phyloP scores from a whole-genome alignment of 768 basidiomycete species.

The Russula lepida region DNA sequence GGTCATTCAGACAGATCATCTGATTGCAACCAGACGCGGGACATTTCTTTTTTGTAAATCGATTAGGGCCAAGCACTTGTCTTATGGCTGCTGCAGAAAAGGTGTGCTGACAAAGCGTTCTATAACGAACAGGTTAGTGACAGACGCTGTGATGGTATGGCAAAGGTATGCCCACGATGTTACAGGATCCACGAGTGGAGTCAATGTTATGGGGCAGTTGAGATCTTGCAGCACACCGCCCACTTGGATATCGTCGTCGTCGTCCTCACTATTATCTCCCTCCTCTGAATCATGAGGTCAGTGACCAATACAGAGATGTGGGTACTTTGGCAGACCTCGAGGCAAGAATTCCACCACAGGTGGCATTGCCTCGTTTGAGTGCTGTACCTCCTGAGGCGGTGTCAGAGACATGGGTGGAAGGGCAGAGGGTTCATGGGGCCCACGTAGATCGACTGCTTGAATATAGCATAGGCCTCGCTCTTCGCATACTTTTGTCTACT shows the following conservation, averaged over 20 bases:
- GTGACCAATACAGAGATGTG: neutral
- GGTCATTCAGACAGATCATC: conserved; percentile 41
- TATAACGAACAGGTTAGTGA: conserved; percentile 26
- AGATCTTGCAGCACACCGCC: conserved; percentile 80
- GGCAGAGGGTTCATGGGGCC: neutral
- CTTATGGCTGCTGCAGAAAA: conserved; percentile 68
- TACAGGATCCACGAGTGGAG: conserved; percentile 58
- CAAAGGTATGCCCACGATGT: conserved; percentile 56
- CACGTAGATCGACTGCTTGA: conserved; percentile 54
- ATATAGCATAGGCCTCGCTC: conserved; percentile 46
- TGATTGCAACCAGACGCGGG: conserved; percentile 69
- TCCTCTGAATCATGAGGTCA: conserved; percentile 44
- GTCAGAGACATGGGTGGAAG: neutral
- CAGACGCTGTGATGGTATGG: neutral
- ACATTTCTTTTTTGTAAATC: conserved; percentile 36
- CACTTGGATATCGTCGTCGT: conserved; percentile 83
- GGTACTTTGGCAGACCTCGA: conserved; percentile 41
- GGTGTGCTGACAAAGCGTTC: conserved; percentile 67
- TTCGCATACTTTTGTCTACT: conserved; percentile 74
- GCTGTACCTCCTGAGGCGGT: conserved; percentile 50
- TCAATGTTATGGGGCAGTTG: conserved; percentile 76
- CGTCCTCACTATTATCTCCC: conserved; percentile 71
- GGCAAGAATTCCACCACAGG: conserved; percentile 67
- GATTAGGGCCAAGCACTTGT: conserved; percentile 45
- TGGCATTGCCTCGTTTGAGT: conserved; percentile 63